Conservation (phyloP, 495 filamentous ascomycete genomes). For the Aspergillus indologenus region DNA sequence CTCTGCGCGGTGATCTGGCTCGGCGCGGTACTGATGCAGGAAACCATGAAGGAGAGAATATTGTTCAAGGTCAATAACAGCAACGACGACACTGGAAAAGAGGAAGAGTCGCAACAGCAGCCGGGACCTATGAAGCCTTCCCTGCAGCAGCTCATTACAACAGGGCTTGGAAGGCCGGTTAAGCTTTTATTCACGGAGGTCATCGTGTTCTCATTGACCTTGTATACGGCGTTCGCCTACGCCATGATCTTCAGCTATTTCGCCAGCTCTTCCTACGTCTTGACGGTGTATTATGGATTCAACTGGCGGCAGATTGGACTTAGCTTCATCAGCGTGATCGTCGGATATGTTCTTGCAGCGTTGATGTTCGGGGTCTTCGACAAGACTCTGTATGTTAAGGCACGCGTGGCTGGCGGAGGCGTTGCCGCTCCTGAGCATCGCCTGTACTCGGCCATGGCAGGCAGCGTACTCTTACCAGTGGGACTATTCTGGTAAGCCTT, state of each 20-base stretch:
- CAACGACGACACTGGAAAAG: too few relatives aligned
- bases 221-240: slow-evolving; percentile 10
- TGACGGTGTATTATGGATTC: background rate
- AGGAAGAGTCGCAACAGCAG: too few relatives aligned
- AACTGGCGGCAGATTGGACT: background rate
- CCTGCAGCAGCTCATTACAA: background rate
- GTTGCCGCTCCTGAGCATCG: slow-evolving; percentile 2
- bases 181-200: slow-evolving; percentile 2
- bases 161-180: background rate
- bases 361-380: slow-evolving; percentile 5
- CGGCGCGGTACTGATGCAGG: slow-evolving; percentile 2
- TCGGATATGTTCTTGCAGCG: slow-evolving; percentile 4
- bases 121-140: too few relatives aligned
- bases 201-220: slow-evolving; percentile 6
- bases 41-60: background rate
- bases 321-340: slow-evolving; percentile 7
- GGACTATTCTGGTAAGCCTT: slow-evolving; percentile 6
- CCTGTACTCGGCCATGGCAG: slow-evolving; percentile 8
- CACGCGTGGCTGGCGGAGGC: background rate
- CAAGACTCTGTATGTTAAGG: background rate
- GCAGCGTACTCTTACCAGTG: slow-evolving; percentile 6
- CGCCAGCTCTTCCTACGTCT: slow-evolving; percentile 2
- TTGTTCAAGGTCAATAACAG: background rate
- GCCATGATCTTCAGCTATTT: slow-evolving; percentile 11
- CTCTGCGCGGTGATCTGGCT: slow-evolving; percentile 1